Evolutionary conservation across 768 basidiomycete species (phyloP).

Genomic region (Ephemerocybe angulata): DNA sequence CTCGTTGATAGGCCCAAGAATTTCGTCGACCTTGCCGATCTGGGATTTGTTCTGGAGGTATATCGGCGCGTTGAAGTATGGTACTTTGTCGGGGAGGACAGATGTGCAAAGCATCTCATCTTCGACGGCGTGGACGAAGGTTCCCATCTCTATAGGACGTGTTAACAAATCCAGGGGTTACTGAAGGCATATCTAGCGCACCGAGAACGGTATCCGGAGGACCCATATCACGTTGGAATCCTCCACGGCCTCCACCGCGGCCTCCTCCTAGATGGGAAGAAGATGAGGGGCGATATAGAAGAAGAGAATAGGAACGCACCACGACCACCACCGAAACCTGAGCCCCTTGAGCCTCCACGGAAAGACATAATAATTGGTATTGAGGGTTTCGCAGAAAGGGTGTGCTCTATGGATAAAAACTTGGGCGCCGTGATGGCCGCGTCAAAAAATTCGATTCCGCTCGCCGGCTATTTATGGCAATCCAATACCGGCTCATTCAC

Average conservation of each 20-base stretch:
- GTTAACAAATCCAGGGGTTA: background rate
- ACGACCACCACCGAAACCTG: background rate
- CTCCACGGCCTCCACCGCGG: conserved; percentile 48
- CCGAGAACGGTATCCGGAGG: conserved; percentile 81
- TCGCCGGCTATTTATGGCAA: conserved; percentile 1
- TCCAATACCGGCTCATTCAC: background rate
- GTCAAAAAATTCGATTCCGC: background rate
- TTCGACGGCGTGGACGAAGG: conserved; percentile 93
- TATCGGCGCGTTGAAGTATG: conserved; percentile 98
- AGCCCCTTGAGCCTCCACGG: background rate
- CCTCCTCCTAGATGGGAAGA: background rate
- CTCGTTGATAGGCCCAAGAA: conserved; percentile 98
- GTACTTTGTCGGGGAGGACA: conserved; percentile 82
- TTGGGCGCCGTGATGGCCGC: background rate
- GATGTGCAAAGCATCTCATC: conserved; percentile 97
- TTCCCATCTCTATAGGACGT: conserved; percentile 69
- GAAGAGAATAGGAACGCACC: background rate
- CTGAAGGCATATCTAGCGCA: conserved; percentile 23
- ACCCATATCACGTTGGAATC: conserved; percentile 66
- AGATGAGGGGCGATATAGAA: background rate
- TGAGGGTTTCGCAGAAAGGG: background rate
- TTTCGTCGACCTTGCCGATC: conserved; percentile 98
- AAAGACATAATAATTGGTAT: background rate
- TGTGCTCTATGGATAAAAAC: background rate
- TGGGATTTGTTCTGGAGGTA: conserved; percentile 94